Base-by-base conservation (phyloP, 805 yeast species). In the Yamadazyma scolyti region DNA sequence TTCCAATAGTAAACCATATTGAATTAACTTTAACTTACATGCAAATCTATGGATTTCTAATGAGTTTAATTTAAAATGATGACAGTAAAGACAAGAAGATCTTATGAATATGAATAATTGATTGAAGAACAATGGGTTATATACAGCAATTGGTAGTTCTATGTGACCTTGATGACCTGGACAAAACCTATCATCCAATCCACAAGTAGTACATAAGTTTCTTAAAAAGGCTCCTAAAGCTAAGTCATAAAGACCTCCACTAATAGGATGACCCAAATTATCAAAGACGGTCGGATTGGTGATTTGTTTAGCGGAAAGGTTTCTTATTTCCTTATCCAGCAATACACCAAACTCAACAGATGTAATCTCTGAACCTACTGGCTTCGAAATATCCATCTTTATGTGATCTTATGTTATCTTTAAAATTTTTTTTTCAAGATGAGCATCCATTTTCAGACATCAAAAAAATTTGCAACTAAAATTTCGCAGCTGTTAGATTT, bases 91-190 rank as follows among this genome's bases (percentile, higher is more conserved):
- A 72, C 99, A 93, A 12, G 89, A 61, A 26, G 88, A 72, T 55
- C 97, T 73, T 52, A 94, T 68, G 48, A 82, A 78, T 38, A 85
- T 74, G 67, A 81, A 93, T 71, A 93, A 68, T 61, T 90, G 97
- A 52, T 79, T 77, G 76, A 94, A 93, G 52, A 94, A 93, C 46
- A 93, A 63, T 12, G 99, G 97, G 55, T 87, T 90, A 68, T 87
- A 93, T 25, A 86, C 94, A 4, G 97, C 95, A 24, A 88, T 81
- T 5, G 99, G 99, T 42, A 93, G 72, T 56, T 90, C 97, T 42
- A 93, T 88, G 58, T 93, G 98, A 39, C 99, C 99, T 58, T 88
- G 87, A 58, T 93, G 99, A 27, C 99, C 99, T 4, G 97, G 97
- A 66, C 99, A 93, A 47, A 77, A 80, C 52, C 82, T 79, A 46